These are phyloP conservation scores for Aphanocladium album DNA, from an alignment of 2,329 filamentous ascomycete genomes.

Conservation along the genomic window DNA sequence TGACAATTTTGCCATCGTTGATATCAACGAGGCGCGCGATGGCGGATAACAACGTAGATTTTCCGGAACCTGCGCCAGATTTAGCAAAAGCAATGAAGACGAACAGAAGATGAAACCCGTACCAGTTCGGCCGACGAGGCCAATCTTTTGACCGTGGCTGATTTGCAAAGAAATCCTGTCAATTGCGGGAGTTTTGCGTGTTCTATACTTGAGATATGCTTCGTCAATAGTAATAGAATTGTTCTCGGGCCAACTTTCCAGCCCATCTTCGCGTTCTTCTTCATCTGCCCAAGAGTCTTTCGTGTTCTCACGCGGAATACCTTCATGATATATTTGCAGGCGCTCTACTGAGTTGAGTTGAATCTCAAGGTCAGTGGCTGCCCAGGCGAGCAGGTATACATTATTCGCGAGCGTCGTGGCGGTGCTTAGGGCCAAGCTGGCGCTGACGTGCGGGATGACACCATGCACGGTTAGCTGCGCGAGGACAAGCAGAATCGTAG, in stretches of 20 bases:
- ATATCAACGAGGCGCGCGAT: slow-evolving; percentile 8
- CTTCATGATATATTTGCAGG: slow-evolving; percentile 1
- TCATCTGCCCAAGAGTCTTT: background rate
- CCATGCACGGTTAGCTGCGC: background rate
- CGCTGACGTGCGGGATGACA: slow-evolving; percentile 3
- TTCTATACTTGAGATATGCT: slow-evolving; percentile 4
- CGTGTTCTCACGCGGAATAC: slow-evolving; percentile 1
- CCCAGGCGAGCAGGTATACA: slow-evolving; percentile 5
- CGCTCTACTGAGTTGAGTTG: slow-evolving; percentile 10
- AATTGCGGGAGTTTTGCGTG: background rate
- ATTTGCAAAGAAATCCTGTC: background rate
- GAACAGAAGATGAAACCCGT: background rate
- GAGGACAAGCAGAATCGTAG: background rate
- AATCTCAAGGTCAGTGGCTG: background rate
- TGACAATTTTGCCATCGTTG: background rate
- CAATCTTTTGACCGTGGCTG: background rate
- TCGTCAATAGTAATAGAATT: background rate
- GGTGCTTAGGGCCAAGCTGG: slow-evolving; percentile 3
- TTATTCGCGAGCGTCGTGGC: slow-evolving; percentile 6
- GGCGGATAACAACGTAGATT: slow-evolving; percentile 5
- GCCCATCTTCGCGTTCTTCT: background rate
- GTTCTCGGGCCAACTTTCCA: background rate
- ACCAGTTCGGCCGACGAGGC: slow-evolving; percentile 8
- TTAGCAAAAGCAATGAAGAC: background rate
- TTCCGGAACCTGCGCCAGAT: slow-evolving; percentile 1